Conservation (phyloP, 495 filamentous ascomycete genomes). For the Eremomyces bilateralis region DNA sequence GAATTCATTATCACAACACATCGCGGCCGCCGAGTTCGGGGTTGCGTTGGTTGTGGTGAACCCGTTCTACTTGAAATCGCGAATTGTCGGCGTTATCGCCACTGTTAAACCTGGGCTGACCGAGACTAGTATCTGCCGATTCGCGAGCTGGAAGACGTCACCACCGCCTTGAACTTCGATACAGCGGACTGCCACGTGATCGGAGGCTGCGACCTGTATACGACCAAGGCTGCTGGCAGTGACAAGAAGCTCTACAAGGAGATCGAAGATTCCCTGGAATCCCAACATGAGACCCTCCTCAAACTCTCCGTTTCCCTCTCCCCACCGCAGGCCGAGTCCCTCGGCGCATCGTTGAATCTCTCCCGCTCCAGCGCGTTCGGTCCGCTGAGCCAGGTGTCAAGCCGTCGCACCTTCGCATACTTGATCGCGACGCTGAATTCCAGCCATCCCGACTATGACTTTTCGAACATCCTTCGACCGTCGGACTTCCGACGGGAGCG, state of each 20-base stretch:
- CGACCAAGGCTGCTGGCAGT: constrained; percentile 77
- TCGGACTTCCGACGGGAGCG: constrained; percentile 69
- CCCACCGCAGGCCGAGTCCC: constrained; percentile 37
- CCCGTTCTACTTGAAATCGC: too few relatives aligned
- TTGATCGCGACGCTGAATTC: constrained; percentile 95
- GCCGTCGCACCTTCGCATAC: constrained; percentile 83
- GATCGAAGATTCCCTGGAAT: constrained; percentile 72
- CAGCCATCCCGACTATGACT: constrained; percentile 92
- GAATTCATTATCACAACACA: too few relatives aligned
- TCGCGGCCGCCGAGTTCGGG: too few relatives aligned
- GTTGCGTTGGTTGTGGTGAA: too few relatives aligned
- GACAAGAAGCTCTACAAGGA: constrained; percentile 95
- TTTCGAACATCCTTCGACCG: constrained; percentile 71
- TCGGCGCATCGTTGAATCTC: constrained; percentile 42
- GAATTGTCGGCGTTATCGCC: too few relatives aligned
- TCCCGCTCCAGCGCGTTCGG: constrained; percentile 80
- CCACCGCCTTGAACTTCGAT: constrained; percentile 78
- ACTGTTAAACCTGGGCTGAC: too few relatives aligned
- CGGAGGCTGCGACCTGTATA: constrained; percentile 88
- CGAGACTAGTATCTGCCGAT: constrained; percentile 93
- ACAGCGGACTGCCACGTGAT: constrained; percentile 75
- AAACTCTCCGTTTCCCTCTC: constrained; percentile 64
- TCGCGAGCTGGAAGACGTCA: constrained; percentile 68
- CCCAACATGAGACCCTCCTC: constrained; percentile 69
- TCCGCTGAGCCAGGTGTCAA: constrained; percentile 60